Base-by-base conservation (phyloP, 768 basidiomycete genomes). In the Rhodocollybia butyracea region DNA sequence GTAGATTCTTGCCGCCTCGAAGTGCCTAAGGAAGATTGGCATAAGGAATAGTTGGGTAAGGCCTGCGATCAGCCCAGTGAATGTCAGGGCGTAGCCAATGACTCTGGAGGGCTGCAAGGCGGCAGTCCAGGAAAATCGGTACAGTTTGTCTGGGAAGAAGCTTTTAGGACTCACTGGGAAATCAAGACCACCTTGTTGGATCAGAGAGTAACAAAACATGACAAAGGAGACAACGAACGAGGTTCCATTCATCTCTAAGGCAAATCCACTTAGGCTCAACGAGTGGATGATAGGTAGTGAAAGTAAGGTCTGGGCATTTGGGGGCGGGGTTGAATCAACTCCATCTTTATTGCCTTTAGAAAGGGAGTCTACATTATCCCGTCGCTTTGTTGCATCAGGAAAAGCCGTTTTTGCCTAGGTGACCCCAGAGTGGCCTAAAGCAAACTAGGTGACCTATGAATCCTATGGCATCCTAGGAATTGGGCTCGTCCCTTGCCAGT, bases 191-290 rank as follows among this genome's bases (percentile, higher is more conserved):
- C 51, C 51, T 30, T 53, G 51, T 40, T 53, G 26, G 39, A 88
- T 66, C 12, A 82, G 75, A 13, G 86, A 83, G 64, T 84, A 89
- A 57, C 82, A 85, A 60, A 83, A 86, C 30, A 88, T 72, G 10
- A 86, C 83, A 60, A 88, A 88, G 8, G 85, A 79, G 19, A 84
- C 81, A 45, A 86, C 84, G 56, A 85, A 89, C 1, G 79, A 77
- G 1, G 80, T 81, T 10, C 71, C 73, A 59, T 80, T 71, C 69
- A 85, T 86, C 39, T 73, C 74, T 12, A 86, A 70, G 1, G 76
- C 74, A 57, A 74, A 77, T 2, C 80, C 81, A 32, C 83, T 85
- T 34, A 73, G 60, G 43, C 78, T 75, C 46, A 86, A 62, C 15
- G 80, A 76, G 11, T 74, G 74, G 45, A 86, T 78, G 51, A 80